A percentile compares a stretch with the other conserved stretches of the same genome.
Evolutionary conservation across 208 protist genomes (phyloP).

Genomic region (Leishmania arabica): DNA sequence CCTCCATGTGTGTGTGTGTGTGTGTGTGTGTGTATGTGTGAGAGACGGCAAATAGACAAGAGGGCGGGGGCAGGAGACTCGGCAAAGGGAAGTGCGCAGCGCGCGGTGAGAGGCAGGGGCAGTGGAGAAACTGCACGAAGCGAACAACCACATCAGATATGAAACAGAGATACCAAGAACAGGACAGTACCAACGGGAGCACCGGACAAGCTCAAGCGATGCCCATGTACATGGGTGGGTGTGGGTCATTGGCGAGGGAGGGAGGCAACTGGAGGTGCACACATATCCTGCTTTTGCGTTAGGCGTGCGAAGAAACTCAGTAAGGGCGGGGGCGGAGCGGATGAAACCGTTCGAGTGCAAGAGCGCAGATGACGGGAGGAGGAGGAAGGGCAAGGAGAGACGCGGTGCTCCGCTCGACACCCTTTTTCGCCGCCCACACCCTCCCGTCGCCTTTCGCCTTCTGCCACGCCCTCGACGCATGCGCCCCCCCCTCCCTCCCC

Average conservation of each 20-base stretch:
- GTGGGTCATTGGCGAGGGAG: not conserved
- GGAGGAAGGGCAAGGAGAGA: not conserved
- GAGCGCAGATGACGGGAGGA: not conserved
- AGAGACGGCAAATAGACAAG: not conserved
- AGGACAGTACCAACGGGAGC: not conserved
- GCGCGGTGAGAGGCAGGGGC: not conserved
- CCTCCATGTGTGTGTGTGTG: not conserved
- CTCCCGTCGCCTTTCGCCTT: not conserved
- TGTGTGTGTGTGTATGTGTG: too few species aligned
- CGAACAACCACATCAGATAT: not conserved
- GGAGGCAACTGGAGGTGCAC: not conserved
- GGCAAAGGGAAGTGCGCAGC: not conserved
- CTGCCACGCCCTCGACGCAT: not conserved
- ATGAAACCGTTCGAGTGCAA: not conserved
- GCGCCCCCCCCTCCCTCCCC: not conserved
- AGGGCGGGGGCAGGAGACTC: not conserved
- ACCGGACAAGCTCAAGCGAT: not conserved
- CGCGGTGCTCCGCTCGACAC: not conserved
- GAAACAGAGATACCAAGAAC: not conserved
- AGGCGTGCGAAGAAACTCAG: not conserved
- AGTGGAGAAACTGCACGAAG: not conserved
- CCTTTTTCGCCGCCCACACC: not conserved
- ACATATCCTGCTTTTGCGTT: not conserved
- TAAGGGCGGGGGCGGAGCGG: not conserved
- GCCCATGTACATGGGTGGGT: not conserved